Evolutionary conservation across 2,329 filamentous ascomycete genomes (phyloP).

Genomic region (Exophiala mesophila): DNA sequence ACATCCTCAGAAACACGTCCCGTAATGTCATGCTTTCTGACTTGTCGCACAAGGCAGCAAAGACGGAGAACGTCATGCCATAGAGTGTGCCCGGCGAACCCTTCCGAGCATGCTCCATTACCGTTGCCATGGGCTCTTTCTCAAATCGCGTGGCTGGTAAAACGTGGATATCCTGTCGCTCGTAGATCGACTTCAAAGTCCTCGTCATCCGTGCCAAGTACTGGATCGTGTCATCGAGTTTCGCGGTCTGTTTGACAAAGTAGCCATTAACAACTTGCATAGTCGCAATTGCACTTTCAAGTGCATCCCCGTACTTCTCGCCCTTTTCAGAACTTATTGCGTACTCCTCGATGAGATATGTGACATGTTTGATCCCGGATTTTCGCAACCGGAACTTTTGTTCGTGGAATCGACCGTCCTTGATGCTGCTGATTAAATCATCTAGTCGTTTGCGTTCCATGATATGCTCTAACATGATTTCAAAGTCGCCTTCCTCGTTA

Average conservation of each 20-base stretch:
- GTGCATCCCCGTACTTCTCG: constrained; percentile 59
- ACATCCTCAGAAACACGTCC: constrained; percentile 76
- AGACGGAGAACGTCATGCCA: constrained; percentile 67
- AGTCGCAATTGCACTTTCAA: constrained; percentile 68
- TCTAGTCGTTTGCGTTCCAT: constrained; percentile 76
- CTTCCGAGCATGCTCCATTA: constrained; percentile 56
- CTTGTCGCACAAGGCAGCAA: constrained; percentile 68
- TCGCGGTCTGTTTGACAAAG: constrained; percentile 70
- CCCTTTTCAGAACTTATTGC: constrained; percentile 52
- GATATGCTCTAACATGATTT: constrained; percentile 74
- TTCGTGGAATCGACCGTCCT: constrained; percentile 75
- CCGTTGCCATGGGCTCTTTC: constrained; percentile 61
- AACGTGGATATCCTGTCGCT: constrained; percentile 24
- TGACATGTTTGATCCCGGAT: constrained; percentile 68
- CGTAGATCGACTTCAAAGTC: constrained; percentile 61
- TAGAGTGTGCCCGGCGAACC: constrained; percentile 50
- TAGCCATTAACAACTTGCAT: constrained; percentile 75
- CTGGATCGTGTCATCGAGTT: constrained; percentile 70
- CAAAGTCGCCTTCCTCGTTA: constrained; percentile 51
- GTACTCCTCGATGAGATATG: constrained; percentile 75
- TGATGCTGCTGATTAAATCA: constrained; percentile 74
- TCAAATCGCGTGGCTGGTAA: constrained; percentile 19
- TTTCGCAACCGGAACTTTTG: constrained; percentile 75
- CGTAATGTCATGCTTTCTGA: constrained; percentile 67
- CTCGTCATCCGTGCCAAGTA: constrained; percentile 70